Evolutionary conservation across 2,329 filamentous ascomycete genomes (phyloP).

Genomic region (Tolypocladium inflatum): DNA sequence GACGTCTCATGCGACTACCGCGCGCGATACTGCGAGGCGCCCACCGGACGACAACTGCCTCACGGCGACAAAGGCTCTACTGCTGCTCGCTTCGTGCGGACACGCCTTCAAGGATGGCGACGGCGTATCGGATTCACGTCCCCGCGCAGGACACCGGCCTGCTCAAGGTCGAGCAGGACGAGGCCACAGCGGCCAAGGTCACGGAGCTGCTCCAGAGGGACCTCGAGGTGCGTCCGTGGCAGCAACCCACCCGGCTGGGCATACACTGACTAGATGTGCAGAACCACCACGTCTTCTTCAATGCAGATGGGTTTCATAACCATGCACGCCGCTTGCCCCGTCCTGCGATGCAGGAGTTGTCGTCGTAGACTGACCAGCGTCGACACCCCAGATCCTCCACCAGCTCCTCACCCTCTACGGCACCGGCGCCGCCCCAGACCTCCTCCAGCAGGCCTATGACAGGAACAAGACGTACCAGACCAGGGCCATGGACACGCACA

Average conservation of each 20-base stretch:
- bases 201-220: slow-evolving; percentile 69
- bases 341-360: no score
- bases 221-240: slow-evolving; percentile 38
- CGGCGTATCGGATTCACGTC: slow-evolving; percentile 38
- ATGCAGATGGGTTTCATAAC: slow-evolving; percentile 66
- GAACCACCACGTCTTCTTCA: slow-evolving; percentile 72
- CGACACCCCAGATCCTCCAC: slow-evolving; percentile 48
- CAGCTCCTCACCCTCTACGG: slow-evolving; percentile 69
- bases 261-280: background rate
- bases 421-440: slow-evolving; percentile 52
- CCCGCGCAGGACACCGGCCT: slow-evolving; percentile 40
- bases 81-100: background rate
- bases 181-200: slow-evolving; percentile 51
- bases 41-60: background rate
- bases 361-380: background rate
- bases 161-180: slow-evolving; percentile 34
- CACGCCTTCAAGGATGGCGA: slow-evolving; percentile 27
- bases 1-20: background rate
- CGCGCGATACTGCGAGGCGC: background rate
- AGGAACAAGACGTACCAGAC: slow-evolving; percentile 60
- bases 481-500: slow-evolving; percentile 34
- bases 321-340: slow-evolving; percentile 41
- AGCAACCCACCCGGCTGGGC: background rate
- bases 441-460: slow-evolving; percentile 56
- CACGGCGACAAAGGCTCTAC: background rate